Conservation (phyloP, 2,329 filamentous ascomycete genomes). For the Corniculantispora saksenae region DNA sequence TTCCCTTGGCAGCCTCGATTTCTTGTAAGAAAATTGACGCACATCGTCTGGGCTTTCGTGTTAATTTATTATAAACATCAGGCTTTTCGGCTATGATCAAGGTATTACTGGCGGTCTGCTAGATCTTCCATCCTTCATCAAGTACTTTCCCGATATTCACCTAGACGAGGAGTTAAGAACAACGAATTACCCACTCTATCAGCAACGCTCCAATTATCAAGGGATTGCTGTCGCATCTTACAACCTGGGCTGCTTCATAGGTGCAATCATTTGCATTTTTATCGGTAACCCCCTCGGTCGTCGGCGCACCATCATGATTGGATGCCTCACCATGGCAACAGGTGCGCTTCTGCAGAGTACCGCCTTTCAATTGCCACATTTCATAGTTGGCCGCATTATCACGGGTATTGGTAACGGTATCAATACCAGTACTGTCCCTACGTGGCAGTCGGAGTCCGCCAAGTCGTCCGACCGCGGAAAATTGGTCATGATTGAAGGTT, state of each 20-base stretch:
- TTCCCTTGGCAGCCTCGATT: slow-evolving; percentile 23
- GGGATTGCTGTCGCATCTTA: slow-evolving; percentile 49
- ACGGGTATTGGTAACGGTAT: slow-evolving; percentile 53
- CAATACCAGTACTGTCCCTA: slow-evolving; percentile 49
- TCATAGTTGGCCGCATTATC: slow-evolving; percentile 50
- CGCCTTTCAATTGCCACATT: slow-evolving; percentile 47
- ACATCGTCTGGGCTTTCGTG: no score
- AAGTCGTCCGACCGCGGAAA: slow-evolving; percentile 50
- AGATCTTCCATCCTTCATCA: slow-evolving; percentile 56
- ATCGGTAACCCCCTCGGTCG: slow-evolving; percentile 59
- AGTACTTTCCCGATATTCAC: slow-evolving; percentile 50
- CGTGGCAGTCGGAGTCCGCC: slow-evolving; percentile 54
- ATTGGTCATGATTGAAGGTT: slow-evolving; percentile 52
- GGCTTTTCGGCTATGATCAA: slow-evolving; percentile 47
- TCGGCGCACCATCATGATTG: slow-evolving; percentile 52
- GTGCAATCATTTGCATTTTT: slow-evolving; percentile 59
- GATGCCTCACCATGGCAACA: slow-evolving; percentile 49
- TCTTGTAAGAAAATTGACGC: slow-evolving; percentile 9
- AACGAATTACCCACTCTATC: slow-evolving; percentile 28
- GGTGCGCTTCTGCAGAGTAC: slow-evolving; percentile 54
- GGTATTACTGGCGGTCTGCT: slow-evolving; percentile 69
- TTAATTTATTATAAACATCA: not conserved
- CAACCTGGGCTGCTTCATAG: slow-evolving; percentile 54
- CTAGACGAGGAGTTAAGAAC: slow-evolving; percentile 37
- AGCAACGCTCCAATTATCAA: slow-evolving; percentile 42